Evolutionary conservation across 306 rosid species (phyloP).

Genomic region (Glycine latifolia): DNA sequence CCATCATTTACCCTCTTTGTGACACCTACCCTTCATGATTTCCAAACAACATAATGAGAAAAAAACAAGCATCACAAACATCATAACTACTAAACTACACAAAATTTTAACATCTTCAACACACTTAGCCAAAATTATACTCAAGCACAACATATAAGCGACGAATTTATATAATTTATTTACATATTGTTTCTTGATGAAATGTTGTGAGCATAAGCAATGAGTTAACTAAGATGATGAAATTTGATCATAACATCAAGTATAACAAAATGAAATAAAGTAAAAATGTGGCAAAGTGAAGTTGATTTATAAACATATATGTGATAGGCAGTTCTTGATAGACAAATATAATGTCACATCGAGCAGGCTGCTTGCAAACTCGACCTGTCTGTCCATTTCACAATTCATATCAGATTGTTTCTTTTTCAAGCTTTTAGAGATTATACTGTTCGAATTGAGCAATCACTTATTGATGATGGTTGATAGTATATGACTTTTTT

Average conservation of each 20-base stretch:
- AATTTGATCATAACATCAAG: neutral
- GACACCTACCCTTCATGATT: too few species aligned
- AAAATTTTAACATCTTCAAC: too few species aligned
- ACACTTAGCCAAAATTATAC: neutral
- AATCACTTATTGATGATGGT: constrained; percentile 7
- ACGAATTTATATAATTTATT: too few species aligned
- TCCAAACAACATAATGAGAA: too few species aligned
- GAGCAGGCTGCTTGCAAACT: neutral
- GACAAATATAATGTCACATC: neutral
- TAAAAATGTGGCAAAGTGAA: neutral
- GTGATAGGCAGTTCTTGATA: neutral
- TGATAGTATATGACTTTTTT: neutral
- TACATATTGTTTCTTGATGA: too few species aligned
- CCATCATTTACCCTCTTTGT: too few species aligned
- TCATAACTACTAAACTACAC: too few species aligned
- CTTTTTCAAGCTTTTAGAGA: neutral
- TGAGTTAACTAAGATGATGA: neutral
- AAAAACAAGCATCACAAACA: too few species aligned
- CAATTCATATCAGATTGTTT: neutral
- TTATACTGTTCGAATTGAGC: neutral
- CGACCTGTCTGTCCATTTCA: constrained; percentile 19
- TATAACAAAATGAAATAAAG: too few species aligned
- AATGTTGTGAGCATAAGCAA: too few species aligned
- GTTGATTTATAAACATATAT: neutral
- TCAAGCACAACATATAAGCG: neutral